Evolutionary conservation across 768 basidiomycete species (phyloP), one percentile per base, ranked within the genome.

Genomic region (Auriscalpium microsporum): DNA sequence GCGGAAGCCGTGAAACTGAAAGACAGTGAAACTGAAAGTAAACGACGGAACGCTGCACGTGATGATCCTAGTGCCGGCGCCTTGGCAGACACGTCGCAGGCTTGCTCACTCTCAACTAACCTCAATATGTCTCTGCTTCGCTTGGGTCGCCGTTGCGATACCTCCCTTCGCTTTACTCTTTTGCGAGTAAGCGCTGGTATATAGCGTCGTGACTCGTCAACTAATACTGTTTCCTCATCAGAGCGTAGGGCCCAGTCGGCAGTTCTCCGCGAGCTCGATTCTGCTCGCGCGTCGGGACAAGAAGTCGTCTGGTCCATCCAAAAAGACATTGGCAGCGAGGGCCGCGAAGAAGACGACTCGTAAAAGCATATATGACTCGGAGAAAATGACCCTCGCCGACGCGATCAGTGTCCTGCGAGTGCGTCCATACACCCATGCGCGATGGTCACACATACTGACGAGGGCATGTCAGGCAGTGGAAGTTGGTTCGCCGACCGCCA

Each of bases 401-500:
- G 89, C 89, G 38, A 78, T 91, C 59, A 69, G 76, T 16, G 83
- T 89, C 40, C 73, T 91, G 58, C 83, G 87, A 13, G 87, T 87
- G 64, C 58, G 51, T 13, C 16, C 50, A 17, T 58, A 8, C 44
- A 10, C 14, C 28, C 16, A 59, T 4, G 28, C 28, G 54, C 37
- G 59, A 36, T 10, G 34, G 19, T 8, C 1, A 14, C 14, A 35
- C 23, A 28, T 45, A 11, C 9, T 60, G 38, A 52, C 42, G 9
- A 40, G 53, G 10, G 4, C 28, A 10, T 23, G 34, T 6, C 59
- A 96, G 94, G 83, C 94, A 13, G 83, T 93, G 8, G 90, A 94
- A 68, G 85, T 94, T 49, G 77, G 86, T 7, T 81, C 80, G 50
- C 87, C 91, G 5, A 78, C 78, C 52, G 77, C 88, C 5, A 85